Conservation (phyloP, 2,329 filamentous ascomycete species). For the Escovopsis sp. region DNA sequence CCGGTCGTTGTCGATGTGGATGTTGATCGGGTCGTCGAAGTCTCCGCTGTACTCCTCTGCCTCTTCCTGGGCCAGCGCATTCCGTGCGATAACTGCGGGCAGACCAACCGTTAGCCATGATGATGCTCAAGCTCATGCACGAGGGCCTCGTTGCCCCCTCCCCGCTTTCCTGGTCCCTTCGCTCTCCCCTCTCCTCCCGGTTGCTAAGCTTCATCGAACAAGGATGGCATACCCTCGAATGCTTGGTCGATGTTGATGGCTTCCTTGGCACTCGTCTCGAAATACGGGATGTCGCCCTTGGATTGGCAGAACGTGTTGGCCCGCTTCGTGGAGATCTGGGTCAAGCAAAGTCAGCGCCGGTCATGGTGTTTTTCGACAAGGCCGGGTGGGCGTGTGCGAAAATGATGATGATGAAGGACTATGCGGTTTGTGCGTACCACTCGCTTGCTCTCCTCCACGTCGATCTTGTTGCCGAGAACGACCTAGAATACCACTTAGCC, state of each 20-base stretch:
- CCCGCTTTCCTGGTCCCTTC: too few relatives aligned
- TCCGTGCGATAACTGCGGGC: constrained; percentile 79
- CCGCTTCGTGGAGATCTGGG: constrained; percentile 82
- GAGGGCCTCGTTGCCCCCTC: too few relatives aligned
- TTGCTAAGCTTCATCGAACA: too few relatives aligned
- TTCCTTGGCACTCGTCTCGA: constrained; percentile 98
- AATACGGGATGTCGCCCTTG: constrained; percentile 94
- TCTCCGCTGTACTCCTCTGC: constrained; percentile 95
- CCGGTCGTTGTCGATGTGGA: constrained; percentile 85
- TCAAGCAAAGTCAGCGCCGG: constrained; percentile 4
- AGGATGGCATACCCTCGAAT: constrained; percentile 41
- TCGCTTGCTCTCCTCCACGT: constrained; percentile 93
- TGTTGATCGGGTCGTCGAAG: constrained; percentile 96
- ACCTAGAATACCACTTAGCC: constrained; percentile 37
- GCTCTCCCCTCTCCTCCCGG: too few relatives aligned
- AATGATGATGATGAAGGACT: too few relatives aligned
- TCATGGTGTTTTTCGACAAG: not conserved
- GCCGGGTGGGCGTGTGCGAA: too few relatives aligned
- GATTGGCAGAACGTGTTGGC: constrained; percentile 96
- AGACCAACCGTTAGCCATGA: not conserved
- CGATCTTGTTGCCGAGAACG: constrained; percentile 97
- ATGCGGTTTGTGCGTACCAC: constrained; percentile 42
- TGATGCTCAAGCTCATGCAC: not conserved
- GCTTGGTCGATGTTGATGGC: constrained; percentile 90
- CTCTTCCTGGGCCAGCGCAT: constrained; percentile 91